These are phyloP conservation scores for Bipolaris sorokiniana DNA, from an alignment of 2,329 filamentous ascomycete genomes.

Conservation along the genomic window DNA sequence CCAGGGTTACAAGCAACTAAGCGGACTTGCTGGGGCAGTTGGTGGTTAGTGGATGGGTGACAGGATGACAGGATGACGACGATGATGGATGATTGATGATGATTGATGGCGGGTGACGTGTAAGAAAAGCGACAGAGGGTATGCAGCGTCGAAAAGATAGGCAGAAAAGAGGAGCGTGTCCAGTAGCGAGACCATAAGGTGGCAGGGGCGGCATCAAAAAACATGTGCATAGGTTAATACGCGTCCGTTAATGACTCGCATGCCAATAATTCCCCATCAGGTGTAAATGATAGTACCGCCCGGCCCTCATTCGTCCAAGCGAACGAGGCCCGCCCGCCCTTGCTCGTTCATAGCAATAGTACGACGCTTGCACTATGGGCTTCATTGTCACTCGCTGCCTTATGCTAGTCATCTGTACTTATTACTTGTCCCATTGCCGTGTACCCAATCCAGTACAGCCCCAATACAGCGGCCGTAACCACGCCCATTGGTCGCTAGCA, in stretches of 20 bases:
- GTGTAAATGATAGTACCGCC: conserved; percentile 37
- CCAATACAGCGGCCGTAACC: conserved; percentile 12
- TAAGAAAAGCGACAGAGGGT: conserved; percentile 20
- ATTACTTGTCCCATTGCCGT: not conserved
- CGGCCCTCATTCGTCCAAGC: conserved; percentile 31
- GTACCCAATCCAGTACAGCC: not conserved
- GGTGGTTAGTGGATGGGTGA: not conserved
- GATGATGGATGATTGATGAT: conserved; percentile 6
- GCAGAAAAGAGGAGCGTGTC: conserved; percentile 17
- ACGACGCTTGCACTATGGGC: conserved; percentile 29
- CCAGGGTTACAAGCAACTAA: not conserved
- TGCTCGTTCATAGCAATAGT: conserved; percentile 36
- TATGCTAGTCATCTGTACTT: conserved; percentile 27
- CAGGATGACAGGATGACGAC: not conserved
- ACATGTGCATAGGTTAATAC: conserved; percentile 29
- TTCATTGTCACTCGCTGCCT: conserved; percentile 26
- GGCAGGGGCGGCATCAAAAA: conserved; percentile 25
- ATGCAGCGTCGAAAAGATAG: conserved; percentile 26
- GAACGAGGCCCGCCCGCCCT: conserved; percentile 29
- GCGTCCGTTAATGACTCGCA: conserved; percentile 39
- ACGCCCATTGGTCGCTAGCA: conserved; percentile 24
- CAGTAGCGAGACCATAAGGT: conserved; percentile 23
- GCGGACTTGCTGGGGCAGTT: too few relatives aligned
- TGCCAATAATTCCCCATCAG: conserved; percentile 29
- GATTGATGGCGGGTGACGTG: conserved; percentile 25